A percentile compares a stretch with the other conserved stretches of the same genome.
Conservation (phyloP, 78 protist genomes). For the Tieghemostelium lacteum region DNA sequence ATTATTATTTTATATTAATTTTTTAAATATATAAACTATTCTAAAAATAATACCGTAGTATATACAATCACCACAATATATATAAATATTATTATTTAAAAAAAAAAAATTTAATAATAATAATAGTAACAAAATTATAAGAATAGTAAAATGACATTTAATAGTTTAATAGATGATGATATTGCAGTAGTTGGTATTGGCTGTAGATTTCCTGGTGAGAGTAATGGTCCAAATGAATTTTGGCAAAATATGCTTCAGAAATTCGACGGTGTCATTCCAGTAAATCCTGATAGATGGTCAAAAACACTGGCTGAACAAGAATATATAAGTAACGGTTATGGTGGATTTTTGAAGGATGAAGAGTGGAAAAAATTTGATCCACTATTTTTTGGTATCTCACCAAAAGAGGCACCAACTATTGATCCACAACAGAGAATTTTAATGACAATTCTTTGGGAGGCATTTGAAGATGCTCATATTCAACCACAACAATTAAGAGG, state of each 20-base stretch:
- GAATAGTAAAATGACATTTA: too few relatives aligned
- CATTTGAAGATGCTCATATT: conserved; percentile 76
- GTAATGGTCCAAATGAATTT: conserved; percentile 40
- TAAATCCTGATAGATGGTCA: conserved; percentile 49
- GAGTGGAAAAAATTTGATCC: conserved; percentile 61
- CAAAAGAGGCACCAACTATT: conserved; percentile 84
- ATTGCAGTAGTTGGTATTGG: conserved; percentile 85
- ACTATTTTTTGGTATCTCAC: too few relatives aligned
- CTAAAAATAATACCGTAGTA: too few relatives aligned
- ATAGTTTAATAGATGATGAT: too few relatives aligned
- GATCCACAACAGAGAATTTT: conserved; percentile 93
- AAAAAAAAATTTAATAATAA: too few relatives aligned
- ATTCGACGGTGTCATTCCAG: conserved; percentile 25
- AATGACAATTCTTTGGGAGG: conserved; percentile 69
- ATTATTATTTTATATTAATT: too few relatives aligned
- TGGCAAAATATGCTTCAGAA: conserved; percentile 24
- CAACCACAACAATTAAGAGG: conserved; percentile 39
- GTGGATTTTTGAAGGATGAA: conserved; percentile 51
- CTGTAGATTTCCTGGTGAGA: conserved; percentile 75
- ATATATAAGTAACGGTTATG: conserved; percentile 24
- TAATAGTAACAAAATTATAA: too few relatives aligned
- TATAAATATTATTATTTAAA: too few relatives aligned
- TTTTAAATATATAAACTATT: too few relatives aligned
- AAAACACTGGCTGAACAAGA: neutral
- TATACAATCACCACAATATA: too few relatives aligned